A percentile compares a stretch with the other conserved stretches of the same genome.
phyloP scores from a whole-genome alignment of 352 stramenopile species.

The Pythium volutum region DNA sequence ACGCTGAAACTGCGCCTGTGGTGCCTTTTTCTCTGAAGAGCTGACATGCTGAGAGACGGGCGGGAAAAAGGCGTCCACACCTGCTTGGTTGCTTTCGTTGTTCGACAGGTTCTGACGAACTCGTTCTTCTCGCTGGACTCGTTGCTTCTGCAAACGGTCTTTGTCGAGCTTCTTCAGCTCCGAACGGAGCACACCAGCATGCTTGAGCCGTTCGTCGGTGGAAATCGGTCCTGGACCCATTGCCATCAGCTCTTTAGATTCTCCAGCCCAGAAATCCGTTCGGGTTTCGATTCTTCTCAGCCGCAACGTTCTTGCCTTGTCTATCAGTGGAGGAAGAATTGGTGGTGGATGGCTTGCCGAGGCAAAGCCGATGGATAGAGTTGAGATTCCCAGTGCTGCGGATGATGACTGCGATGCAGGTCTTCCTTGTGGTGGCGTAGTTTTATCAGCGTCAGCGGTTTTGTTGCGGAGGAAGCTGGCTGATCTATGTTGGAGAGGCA shows the following conservation, averaged over 20 bases:
- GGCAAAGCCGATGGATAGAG: constrained; percentile 1
- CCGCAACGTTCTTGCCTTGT: neutral
- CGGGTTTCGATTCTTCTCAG: neutral
- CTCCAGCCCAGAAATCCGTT: neutral
- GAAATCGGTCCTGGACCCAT: neutral
- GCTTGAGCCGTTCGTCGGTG: constrained; percentile 28
- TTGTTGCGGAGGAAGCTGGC: neutral
- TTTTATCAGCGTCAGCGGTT: neutral
- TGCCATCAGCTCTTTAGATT: neutral
- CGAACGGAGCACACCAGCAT: constrained; percentile 37
- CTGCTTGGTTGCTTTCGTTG: constrained; percentile 18
- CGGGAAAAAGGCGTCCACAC: constrained; percentile 6
- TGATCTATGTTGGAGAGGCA: constrained; percentile 15
- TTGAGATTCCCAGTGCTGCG: neutral
- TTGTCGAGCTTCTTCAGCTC: constrained; percentile 43
- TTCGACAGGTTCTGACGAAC: constrained; percentile 30
- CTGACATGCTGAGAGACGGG: neutral
- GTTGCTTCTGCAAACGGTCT: constrained; percentile 44
- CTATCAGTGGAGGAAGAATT: neutral
- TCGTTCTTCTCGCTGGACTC: constrained; percentile 39
- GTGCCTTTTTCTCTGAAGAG: neutral
- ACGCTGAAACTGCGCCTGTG: neutral
- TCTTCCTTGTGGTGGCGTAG: constrained; percentile 1
- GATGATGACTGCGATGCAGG: neutral
- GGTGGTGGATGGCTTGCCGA: neutral